phyloP scores from a whole-genome alignment of 306 rosid genomes.

The Phaseolus lunatus region DNA sequence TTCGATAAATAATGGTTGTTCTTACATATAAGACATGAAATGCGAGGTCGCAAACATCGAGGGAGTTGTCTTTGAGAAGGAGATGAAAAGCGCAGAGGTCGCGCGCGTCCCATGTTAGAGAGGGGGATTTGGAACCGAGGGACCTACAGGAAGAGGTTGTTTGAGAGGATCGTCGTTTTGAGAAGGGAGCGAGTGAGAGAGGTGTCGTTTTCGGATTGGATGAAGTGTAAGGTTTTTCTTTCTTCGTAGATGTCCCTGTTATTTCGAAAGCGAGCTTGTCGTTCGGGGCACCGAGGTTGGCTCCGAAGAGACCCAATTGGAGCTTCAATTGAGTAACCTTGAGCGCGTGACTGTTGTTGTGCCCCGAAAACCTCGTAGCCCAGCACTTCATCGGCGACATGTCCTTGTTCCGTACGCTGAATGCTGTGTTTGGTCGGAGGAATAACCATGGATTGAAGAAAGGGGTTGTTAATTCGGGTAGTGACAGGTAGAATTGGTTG shows the following conservation, averaged over 20 bases:
- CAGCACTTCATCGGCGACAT: constrained; percentile 50
- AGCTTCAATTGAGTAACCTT: constrained; percentile 65
- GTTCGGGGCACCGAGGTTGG: background rate
- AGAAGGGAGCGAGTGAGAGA: constrained; percentile 53
- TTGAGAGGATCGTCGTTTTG: constrained; percentile 41
- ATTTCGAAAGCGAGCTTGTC: constrained; percentile 53
- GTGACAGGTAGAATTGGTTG: background rate
- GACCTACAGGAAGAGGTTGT: constrained; percentile 42
- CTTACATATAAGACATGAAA: constrained; percentile 66
- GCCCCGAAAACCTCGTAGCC: constrained; percentile 46
- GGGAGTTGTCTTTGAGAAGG: constrained; percentile 26
- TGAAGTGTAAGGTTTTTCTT: constrained; percentile 46
- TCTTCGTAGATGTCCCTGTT: constrained; percentile 17
- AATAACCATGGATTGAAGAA: constrained; percentile 10
- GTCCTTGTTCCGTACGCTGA: background rate
- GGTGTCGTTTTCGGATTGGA: background rate
- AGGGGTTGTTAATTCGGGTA: background rate
- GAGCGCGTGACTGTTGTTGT: constrained; percentile 50
- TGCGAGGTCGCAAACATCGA: constrained; percentile 45
- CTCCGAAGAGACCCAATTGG: constrained; percentile 46
- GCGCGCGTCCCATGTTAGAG: constrained; percentile 53
- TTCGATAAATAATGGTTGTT: background rate
- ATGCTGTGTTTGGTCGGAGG: background rate
- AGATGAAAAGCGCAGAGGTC: constrained; percentile 48
- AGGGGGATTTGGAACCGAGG: constrained; percentile 1